Conservation (phyloP, 257 asterid species). For the Linaria vulgaris region DNA sequence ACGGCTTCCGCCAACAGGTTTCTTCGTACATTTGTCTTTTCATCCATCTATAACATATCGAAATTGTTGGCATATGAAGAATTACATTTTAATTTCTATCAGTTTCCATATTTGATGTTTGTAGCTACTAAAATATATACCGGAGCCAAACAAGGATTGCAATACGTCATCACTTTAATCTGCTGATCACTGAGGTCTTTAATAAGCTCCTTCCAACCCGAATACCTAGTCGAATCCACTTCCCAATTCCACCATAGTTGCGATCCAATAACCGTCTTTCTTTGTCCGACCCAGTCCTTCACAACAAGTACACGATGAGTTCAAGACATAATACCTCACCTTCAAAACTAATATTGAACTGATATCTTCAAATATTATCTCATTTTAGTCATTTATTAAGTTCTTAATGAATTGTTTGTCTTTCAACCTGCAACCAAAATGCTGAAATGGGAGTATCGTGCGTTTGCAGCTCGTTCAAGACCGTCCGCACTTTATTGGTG, state of each 20-base stretch:
- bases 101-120: background rate
- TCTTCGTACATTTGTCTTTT: conserved; percentile 56
- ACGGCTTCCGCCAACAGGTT: conserved; percentile 76
- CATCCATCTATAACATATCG: conserved; percentile 54
- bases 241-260: conserved; percentile 99
- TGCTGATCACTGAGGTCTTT: conserved; percentile 50
- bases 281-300: conserved; percentile 96
- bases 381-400: background rate
- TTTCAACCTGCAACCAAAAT: conserved; percentile 90
- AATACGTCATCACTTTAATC: conserved; percentile 90
- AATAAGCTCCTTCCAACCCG: conserved; percentile 71
- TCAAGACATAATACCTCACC: background rate
- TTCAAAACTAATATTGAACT: background rate
- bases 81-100: background rate
- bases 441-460: conserved; percentile 86
- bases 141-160: conserved; percentile 98
- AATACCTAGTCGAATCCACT: conserved; percentile 70
- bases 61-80: background rate
- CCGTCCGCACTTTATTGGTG: conserved; percentile 49
- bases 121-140: conserved; percentile 34
- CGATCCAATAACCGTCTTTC: conserved; percentile 92
- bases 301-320: conserved; percentile 3
- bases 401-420: conserved; percentile 13
- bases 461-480: conserved; percentile 59
- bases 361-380: background rate